Conservation (phyloP, 352 stramenopile species). For the Phytophthora brassicae region DNA sequence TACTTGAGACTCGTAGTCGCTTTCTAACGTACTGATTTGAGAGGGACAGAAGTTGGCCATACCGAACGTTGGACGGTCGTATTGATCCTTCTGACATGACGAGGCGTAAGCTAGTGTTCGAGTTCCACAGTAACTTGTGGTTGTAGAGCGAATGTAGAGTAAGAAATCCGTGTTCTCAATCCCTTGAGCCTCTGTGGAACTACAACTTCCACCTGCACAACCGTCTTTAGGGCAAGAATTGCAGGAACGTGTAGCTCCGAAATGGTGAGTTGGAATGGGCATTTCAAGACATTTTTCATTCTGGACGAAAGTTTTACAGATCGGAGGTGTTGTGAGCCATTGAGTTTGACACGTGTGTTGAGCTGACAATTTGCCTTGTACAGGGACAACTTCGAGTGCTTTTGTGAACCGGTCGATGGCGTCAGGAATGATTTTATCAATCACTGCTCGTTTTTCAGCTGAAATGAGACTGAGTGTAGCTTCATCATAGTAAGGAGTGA, state of each 20-base stretch:
- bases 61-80: slow-evolving; percentile 79
- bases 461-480: slow-evolving; percentile 45
- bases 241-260: slow-evolving; percentile 51
- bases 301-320: slow-evolving; percentile 56
- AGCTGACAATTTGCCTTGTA: slow-evolving; percentile 61
- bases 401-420: slow-evolving; percentile 62
- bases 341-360: slow-evolving; percentile 60
- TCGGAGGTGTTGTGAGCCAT: slow-evolving; percentile 52
- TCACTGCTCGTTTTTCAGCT: slow-evolving; percentile 38
- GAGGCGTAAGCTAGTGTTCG: slow-evolving; percentile 73
- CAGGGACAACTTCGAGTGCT: slow-evolving; percentile 59
- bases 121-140: slow-evolving; percentile 50
- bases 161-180: slow-evolving; percentile 64
- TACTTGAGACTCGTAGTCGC: slow-evolving; percentile 65
- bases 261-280: slow-evolving; percentile 64
- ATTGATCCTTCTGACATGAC: slow-evolving; percentile 85
- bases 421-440: slow-evolving; percentile 64
- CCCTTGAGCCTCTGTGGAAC: slow-evolving; percentile 34
- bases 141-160: slow-evolving; percentile 62
- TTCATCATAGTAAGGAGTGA: slow-evolving; percentile 75
- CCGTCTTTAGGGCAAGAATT: slow-evolving; percentile 40
- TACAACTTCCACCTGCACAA: slow-evolving; percentile 47
- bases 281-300: slow-evolving; percentile 75
- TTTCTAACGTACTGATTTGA: slow-evolving; percentile 55
- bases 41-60: slow-evolving; percentile 85